Evolutionary conservation across 345 rosid species (phyloP), one percentile per base, ranked within the genome.

Genomic region (Euphorbia peplus): DNA sequence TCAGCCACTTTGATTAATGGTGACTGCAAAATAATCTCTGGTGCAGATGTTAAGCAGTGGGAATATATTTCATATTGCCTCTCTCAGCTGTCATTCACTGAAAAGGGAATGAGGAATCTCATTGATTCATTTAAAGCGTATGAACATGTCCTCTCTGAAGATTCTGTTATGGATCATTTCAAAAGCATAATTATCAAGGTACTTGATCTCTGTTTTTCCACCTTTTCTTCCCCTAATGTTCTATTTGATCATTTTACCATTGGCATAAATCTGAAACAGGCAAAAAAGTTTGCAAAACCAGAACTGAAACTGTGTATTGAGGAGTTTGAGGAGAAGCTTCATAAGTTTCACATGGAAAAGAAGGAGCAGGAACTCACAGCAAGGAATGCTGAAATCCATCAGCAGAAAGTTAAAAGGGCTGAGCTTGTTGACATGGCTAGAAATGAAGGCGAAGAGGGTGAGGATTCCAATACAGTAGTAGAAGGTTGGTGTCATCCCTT

Each of bases 321-420:
- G 76, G 99, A 95, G 76, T 95, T 95, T 70, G 99, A 91, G 76
- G 98, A 95, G 82, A 95, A 95, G 83, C 81, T 95, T 61, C 84
- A 83, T 68, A 91, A 88, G 83, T 87, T 88, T 83, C 92, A 90
- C 76, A 42, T 73, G 72, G 97, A 91, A 77, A 91, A 84, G 92
- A 91, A 91, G 85, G 98, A 91, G 74, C 99, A 91, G 80, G 99
- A 90, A 78, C 87, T 71, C 61, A 91, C 98, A 10, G 90, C 96
- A 63, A 88, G 89, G 87, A 90, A 88, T 72, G 99, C 99, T 1
- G 82, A 83, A 81, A 84, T 84, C 68, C 93, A 95, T 82, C 75
- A 74, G 48, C 85, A 84, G 75, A 95, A 88, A 81, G 70, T 84
- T 68, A 80, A 66, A 68, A 78, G 73, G 50, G 55, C 82, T 69